Base-by-base conservation (phyloP, 1,139 yeast genomes). In the Hyphopichia burtonii region DNA sequence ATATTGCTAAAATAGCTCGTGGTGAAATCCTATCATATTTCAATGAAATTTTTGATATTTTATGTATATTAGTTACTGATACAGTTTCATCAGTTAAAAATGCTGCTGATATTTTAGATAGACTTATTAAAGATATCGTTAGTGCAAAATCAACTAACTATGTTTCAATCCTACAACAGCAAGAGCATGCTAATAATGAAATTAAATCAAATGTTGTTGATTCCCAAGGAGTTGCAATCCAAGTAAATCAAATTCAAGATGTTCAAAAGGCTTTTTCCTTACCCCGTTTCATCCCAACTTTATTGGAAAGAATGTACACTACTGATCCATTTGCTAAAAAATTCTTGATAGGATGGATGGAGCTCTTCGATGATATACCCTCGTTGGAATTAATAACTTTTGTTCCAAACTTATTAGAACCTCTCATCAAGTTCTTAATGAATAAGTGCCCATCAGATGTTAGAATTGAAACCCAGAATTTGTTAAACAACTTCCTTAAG, bases 1-100 rank as follows among this genome's bases (percentile, higher is more conserved):
- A 94, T 63, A 91, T 94, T 39, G 96, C 99, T 41, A 94, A 94
- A 61, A 96, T 93, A 18, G 96, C 99, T 4, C 81, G 96, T 53
- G 99, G 99, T 16, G 99, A 94, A 61, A 87, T 93, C 19, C 68
- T 94, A 49, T 70, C 86, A 12, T 93, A 89, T 61, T 93, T 93
- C 69, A 94, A 93, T 61, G 98, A 93, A 63, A 84, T 91, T 2
- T 94, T 94, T 60, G 99, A 94, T 58, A 94, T 91, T 18, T 72
- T 93, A 44, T 90, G 97, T 60, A 84, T 84, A 41, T 76, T 93
- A 46, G 93, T 95, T 12, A 91, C 97, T 1, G 99, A 94, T 59
- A 76, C 89, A 8, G 99, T 93, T 53, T 82, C 86, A 28, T 85
- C 96, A 27, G 98, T 93, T 20, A 88, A 91, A 57, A 93, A 91